A percentile compares a stretch with the other conserved stretches of the same genome.
phyloP scores from a whole-genome alignment of 768 basidiomycete genomes.

The Podaxis mareebaensis region DNA sequence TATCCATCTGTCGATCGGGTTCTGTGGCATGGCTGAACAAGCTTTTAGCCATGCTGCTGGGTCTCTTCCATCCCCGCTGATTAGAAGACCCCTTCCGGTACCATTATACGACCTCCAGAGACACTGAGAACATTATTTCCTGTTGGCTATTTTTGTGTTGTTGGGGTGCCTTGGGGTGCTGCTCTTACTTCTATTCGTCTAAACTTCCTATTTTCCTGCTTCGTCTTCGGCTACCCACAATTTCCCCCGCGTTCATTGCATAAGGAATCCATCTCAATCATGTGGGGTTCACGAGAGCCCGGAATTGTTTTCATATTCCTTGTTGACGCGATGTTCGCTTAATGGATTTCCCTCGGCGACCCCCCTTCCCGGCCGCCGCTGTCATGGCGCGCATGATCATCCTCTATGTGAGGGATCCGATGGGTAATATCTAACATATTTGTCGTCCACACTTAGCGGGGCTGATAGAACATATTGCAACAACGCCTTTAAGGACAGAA shows the following conservation, averaged over 20 bases:
- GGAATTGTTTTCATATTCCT: neutral
- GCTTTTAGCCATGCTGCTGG: neutral
- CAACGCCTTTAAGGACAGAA: neutral
- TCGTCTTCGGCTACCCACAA: neutral
- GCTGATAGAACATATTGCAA: neutral
- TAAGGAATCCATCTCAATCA: neutral
- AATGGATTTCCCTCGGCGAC: neutral
- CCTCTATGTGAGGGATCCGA: neutral
- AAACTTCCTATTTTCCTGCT: neutral
- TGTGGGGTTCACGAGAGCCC: neutral
- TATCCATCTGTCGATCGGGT: neutral
- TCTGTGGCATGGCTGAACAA: neutral
- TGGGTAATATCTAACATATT: neutral
- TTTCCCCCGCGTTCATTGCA: neutral
- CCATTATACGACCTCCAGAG: neutral
- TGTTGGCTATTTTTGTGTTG: neutral
- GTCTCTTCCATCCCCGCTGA: slow-evolving; percentile 5
- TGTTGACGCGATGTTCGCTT: neutral
- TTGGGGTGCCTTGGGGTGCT: neutral
- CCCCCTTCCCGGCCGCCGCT: neutral
- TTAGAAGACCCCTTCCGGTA: neutral
- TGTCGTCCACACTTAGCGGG: neutral
- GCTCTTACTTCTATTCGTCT: neutral
- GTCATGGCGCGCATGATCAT: neutral
- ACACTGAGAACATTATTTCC: neutral